Conservation (phyloP, 75 land plant species). For the Selaginella tamariscina region DNA sequence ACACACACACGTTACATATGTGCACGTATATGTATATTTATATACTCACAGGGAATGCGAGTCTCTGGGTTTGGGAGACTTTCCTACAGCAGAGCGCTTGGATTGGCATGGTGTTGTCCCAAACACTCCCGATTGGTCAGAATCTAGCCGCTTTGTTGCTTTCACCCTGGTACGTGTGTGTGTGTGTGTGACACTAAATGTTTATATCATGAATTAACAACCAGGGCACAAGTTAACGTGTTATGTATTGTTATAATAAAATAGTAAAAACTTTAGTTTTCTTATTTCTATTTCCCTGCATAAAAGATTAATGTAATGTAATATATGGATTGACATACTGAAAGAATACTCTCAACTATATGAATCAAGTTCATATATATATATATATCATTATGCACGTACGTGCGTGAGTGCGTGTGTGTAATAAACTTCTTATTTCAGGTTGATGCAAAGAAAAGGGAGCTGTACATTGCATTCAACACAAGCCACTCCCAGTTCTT, state of each 20-base stretch:
- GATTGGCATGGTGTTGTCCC: conserved; percentile 86
- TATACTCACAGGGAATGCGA: conserved; percentile 50
- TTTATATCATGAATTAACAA: no score
- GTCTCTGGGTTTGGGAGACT: conserved; percentile 61
- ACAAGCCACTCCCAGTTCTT: conserved; percentile 65
- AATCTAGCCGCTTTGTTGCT: conserved; percentile 88
- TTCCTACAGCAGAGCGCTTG: conserved; percentile 70
- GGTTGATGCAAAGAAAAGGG: conserved; percentile 53
- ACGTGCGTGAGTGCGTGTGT: neutral
- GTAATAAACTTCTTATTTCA: conserved; percentile 21
- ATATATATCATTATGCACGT: neutral
- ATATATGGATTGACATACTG: neutral
- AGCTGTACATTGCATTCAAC: conserved; percentile 83
- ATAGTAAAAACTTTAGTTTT: no score
- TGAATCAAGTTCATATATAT: conserved; percentile 3
- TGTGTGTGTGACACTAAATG: no score
- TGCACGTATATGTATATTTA: neutral
- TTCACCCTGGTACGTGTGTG: conserved; percentile 54
- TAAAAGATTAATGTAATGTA: no score
- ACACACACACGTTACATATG: neutral
- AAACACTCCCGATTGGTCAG: conserved; percentile 79
- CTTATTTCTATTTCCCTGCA: no score
- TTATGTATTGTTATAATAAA: no score
- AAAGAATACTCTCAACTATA: neutral
- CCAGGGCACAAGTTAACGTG: no score